These are phyloP conservation scores for Kodamaea laetipori DNA, from an alignment of 805 yeast genomes.

Conservation along the genomic window DNA sequence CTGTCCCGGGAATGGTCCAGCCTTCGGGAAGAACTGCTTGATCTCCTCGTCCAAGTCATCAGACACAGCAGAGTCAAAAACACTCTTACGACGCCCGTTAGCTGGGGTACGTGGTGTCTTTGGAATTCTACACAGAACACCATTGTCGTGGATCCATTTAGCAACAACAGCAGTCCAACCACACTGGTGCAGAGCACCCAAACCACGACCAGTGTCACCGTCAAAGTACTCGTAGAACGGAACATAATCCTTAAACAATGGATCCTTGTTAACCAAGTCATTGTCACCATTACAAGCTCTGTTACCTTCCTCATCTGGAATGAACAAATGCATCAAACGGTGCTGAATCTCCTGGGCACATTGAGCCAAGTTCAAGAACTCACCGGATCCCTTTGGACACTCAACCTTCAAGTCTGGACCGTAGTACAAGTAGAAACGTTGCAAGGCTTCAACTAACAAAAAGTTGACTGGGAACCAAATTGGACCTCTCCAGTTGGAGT, in stretches of 20 bases:
- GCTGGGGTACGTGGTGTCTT: slow-evolving; percentile 39
- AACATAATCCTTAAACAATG: slow-evolving; percentile 70
- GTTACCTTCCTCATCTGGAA: slow-evolving; percentile 63
- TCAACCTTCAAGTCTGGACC: slow-evolving; percentile 85
- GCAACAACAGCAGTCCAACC: slow-evolving; percentile 97
- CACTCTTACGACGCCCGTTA: slow-evolving; percentile 26
- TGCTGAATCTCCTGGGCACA: slow-evolving; percentile 90
- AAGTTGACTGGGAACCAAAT: slow-evolving; percentile 95
- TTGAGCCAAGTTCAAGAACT: slow-evolving; percentile 73
- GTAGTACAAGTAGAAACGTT: slow-evolving; percentile 83
- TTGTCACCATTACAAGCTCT: slow-evolving; percentile 81
- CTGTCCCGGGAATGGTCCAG: slow-evolving; percentile 53
- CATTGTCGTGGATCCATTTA: slow-evolving; percentile 87
- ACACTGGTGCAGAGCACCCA: slow-evolving; percentile 92
- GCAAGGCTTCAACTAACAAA: slow-evolving; percentile 80
- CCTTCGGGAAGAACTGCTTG: slow-evolving; percentile 45
- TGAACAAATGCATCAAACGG: slow-evolving; percentile 74
- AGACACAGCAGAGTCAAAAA: slow-evolving; percentile 21
- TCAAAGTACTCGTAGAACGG: slow-evolving; percentile 88
- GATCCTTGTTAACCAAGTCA: slow-evolving; percentile 56
- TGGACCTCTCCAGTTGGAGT: slow-evolving; percentile 97
- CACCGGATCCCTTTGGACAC: slow-evolving; percentile 85
- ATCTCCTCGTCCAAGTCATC: slow-evolving; percentile 35
- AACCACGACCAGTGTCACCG: slow-evolving; percentile 91
- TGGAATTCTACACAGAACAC: slow-evolving; percentile 64